Conservation (phyloP, 208 protist genomes). For the Herpetomonas muscarum region DNA sequence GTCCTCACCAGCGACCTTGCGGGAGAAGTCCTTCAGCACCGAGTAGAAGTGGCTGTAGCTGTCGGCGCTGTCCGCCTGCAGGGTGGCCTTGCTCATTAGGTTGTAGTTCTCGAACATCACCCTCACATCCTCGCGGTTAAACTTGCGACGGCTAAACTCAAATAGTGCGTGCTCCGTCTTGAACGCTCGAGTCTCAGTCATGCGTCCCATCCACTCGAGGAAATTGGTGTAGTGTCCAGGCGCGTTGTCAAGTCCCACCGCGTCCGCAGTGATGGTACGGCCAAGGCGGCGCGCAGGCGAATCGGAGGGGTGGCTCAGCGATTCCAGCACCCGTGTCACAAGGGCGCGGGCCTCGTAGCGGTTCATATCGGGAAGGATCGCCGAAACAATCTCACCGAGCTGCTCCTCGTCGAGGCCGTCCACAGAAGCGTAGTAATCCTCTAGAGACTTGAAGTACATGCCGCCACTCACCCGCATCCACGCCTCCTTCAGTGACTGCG, state of each 20-base stretch:
- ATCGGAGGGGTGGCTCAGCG: slow-evolving; percentile 66
- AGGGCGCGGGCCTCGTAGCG: slow-evolving; percentile 72
- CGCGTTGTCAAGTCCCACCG: slow-evolving; percentile 80
- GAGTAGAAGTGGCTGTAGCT: slow-evolving; percentile 90
- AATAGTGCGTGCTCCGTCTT: slow-evolving; percentile 89
- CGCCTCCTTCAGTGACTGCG: slow-evolving; percentile 84
- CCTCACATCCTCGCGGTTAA: slow-evolving; percentile 81
- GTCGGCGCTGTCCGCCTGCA: slow-evolving; percentile 71
- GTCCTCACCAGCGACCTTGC: slow-evolving; percentile 85
- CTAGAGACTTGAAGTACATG: slow-evolving; percentile 70
- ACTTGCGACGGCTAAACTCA: slow-evolving; percentile 84
- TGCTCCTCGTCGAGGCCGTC: slow-evolving; percentile 86
- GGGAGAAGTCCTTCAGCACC: slow-evolving; percentile 82
- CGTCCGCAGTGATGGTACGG: slow-evolving; percentile 80
- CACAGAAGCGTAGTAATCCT: slow-evolving; percentile 82
- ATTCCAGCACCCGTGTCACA: slow-evolving; percentile 75
- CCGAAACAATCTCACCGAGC: slow-evolving; percentile 80
- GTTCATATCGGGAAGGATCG: slow-evolving; percentile 64
- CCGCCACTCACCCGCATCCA: slow-evolving; percentile 87
- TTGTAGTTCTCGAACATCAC: slow-evolving; percentile 92
- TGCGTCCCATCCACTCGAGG: slow-evolving; percentile 87
- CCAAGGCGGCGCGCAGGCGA: slow-evolving; percentile 65
- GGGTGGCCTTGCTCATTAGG: slow-evolving; percentile 76
- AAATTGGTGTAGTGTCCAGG: slow-evolving; percentile 91
- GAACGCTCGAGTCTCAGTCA: slow-evolving; percentile 85